Conservation (phyloP, 495 filamentous ascomycete species). For the Neurospora discreta region DNA sequence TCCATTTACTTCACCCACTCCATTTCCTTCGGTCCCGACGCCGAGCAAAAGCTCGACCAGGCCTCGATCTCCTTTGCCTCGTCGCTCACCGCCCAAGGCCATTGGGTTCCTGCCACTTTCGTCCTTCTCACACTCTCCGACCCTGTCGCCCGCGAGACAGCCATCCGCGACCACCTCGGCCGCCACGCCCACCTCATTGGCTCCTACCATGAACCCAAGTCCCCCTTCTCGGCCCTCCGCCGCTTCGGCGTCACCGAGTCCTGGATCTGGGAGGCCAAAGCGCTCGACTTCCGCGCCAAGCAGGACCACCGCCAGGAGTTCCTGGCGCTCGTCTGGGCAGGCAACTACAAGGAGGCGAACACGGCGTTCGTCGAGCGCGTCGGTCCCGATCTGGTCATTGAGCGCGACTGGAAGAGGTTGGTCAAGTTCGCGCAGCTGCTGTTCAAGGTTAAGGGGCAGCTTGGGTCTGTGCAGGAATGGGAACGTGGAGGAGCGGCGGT, state of each 20-base stretch:
- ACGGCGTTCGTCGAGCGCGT: conserved; percentile 65
- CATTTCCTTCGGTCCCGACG: conserved; percentile 29
- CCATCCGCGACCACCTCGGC: conserved; percentile 59
- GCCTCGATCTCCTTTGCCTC: conserved; percentile 60
- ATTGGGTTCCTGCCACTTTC: conserved; percentile 60
- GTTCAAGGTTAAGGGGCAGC: conserved; percentile 50
- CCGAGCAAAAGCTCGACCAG: conserved; percentile 47
- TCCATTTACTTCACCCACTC: conserved; percentile 40
- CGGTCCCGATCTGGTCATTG: conserved; percentile 68
- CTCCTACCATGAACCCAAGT: conserved; percentile 3
- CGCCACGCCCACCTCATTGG: conserved; percentile 49
- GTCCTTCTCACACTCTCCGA: conserved; percentile 67
- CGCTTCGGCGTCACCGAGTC: conserved; percentile 54
- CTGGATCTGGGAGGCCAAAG: conserved; percentile 85
- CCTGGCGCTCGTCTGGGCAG: conserved; percentile 62
- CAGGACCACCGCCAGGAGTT: conserved; percentile 54
- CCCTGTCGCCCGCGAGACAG: conserved; percentile 47
- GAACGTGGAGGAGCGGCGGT: conserved; percentile 58
- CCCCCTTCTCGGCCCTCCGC: conserved; percentile 19
- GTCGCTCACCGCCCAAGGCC: conserved; percentile 54
- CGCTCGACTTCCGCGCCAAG: conserved; percentile 61
- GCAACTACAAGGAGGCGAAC: conserved; percentile 71
- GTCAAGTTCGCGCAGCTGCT: conserved; percentile 41
- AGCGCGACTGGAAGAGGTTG: conserved; percentile 52
- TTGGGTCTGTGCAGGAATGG: conserved; percentile 44